A percentile compares a stretch with the other conserved stretches of the same genome.
Conservation (phyloP, 2,329 filamentous ascomycete species). For the Verticillium nubilum region DNA sequence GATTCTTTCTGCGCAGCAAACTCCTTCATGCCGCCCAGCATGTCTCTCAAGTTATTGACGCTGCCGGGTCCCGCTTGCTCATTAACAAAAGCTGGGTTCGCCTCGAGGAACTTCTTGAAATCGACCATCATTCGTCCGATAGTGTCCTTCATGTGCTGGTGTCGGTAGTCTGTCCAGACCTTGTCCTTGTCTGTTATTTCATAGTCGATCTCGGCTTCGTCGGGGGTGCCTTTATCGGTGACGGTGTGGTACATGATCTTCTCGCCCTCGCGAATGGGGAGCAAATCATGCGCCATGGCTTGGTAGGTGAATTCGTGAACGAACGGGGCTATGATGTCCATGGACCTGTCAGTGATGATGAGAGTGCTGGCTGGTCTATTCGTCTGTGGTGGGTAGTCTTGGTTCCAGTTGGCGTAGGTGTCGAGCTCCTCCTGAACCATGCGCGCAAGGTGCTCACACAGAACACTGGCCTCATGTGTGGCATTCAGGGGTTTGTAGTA, state of each 20-base stretch:
- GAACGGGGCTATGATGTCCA: conserved; percentile 84
- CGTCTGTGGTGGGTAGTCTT: conserved; percentile 76
- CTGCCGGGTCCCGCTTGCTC: conserved; percentile 64
- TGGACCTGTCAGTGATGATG: conserved; percentile 83
- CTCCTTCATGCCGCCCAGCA: conserved; percentile 90
- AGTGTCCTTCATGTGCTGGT: conserved; percentile 96
- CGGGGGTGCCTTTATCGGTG: conserved; percentile 66
- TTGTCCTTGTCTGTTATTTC: conserved; percentile 86
- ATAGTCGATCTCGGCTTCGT: conserved; percentile 80
- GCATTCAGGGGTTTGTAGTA: conserved; percentile 77
- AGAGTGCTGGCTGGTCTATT: conserved; percentile 76
- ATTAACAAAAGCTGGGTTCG: conserved; percentile 89
- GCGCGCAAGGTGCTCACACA: conserved; percentile 81
- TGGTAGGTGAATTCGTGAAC: conserved; percentile 98
- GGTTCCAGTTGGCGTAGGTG: conserved; percentile 77
- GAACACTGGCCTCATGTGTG: conserved; percentile 78
- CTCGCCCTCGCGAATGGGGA: conserved; percentile 82
- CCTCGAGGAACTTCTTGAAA: conserved; percentile 84
- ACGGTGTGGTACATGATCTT: conserved; percentile 80
- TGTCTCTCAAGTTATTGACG: conserved; percentile 90
- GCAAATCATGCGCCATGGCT: conserved; percentile 91
- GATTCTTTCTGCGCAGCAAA: conserved; percentile 95
- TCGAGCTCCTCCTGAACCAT: conserved; percentile 92
- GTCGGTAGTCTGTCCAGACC: conserved; percentile 92
- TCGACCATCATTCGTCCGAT: conserved; percentile 90